Evolutionary conservation across 2,329 filamentous ascomycete genomes (phyloP).

Genomic region (Tolypocladium capitatum): DNA sequence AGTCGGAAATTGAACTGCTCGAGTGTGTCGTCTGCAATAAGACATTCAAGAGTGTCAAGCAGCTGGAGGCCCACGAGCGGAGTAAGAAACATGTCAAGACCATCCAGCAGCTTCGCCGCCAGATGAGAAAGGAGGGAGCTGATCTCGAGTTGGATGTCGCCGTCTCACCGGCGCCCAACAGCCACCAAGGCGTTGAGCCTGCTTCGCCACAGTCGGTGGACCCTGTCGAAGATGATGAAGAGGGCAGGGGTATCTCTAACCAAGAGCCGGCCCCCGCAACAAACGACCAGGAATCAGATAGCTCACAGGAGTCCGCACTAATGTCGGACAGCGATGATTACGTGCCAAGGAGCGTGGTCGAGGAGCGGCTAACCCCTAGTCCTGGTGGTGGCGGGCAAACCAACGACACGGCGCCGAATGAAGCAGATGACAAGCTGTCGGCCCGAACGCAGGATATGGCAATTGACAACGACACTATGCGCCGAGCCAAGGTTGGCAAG

Average conservation of each 20-base stretch:
- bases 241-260: background rate
- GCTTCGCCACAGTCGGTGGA: background rate
- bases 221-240: background rate
- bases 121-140: conserved; percentile 72
- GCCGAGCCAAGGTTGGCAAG: conserved; percentile 32
- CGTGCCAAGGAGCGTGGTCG: conserved; percentile 29
- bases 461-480: conserved; percentile 9
- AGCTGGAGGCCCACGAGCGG: conserved; percentile 82
- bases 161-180: background rate
- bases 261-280: background rate
- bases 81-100: conserved; percentile 94
- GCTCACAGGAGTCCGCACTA: background rate
- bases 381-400: background rate
- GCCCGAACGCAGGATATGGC: conserved; percentile 10
- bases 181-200: background rate
- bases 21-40: conserved; percentile 70
- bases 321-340: conserved; percentile 26
- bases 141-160: conserved; percentile 35
- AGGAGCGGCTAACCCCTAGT: conserved; percentile 21
- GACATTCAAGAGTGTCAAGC: conserved; percentile 79
- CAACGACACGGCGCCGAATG: background rate
- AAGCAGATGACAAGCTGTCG: conserved; percentile 6
- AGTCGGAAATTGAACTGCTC: conserved; percentile 45
- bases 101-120: conserved; percentile 61
- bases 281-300: background rate